Evolutionary conservation across 2,329 filamentous ascomycete genomes (phyloP).

Genomic region (Beauveria australis): DNA sequence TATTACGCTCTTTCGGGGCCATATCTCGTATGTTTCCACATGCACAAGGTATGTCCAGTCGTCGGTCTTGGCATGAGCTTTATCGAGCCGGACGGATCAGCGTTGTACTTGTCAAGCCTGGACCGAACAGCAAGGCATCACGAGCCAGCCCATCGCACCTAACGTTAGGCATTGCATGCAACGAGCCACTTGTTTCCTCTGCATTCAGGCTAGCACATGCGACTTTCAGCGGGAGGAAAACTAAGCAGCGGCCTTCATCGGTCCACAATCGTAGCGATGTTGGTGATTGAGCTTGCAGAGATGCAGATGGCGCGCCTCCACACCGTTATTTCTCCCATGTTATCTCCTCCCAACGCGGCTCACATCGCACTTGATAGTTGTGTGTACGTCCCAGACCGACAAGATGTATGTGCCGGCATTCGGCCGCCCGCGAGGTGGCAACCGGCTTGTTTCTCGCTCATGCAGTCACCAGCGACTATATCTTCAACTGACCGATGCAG

Average conservation of each 20-base stretch:
- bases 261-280: neutral
- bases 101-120: neutral
- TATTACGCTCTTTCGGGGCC: neutral
- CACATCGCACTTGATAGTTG: neutral
- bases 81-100: neutral
- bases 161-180: neutral
- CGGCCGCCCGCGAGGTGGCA: neutral
- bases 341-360: neutral
- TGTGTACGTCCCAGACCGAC: neutral
- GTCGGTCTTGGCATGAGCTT: neutral
- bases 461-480: neutral
- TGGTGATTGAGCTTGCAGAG: conserved; percentile 2
- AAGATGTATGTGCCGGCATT: neutral
- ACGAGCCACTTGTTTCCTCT: neutral
- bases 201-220: neutral
- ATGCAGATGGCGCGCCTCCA: conserved; percentile 8
- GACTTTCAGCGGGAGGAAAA: neutral
- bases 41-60: neutral
- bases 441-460: neutral
- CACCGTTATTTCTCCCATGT: neutral
- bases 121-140: neutral
- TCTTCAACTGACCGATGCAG: neutral
- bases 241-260: neutral
- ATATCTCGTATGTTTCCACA: neutral
- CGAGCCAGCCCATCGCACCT: neutral